Evolutionary conservation across 208 protist genomes (phyloP).

Genomic region (Leishmania major): DNA sequence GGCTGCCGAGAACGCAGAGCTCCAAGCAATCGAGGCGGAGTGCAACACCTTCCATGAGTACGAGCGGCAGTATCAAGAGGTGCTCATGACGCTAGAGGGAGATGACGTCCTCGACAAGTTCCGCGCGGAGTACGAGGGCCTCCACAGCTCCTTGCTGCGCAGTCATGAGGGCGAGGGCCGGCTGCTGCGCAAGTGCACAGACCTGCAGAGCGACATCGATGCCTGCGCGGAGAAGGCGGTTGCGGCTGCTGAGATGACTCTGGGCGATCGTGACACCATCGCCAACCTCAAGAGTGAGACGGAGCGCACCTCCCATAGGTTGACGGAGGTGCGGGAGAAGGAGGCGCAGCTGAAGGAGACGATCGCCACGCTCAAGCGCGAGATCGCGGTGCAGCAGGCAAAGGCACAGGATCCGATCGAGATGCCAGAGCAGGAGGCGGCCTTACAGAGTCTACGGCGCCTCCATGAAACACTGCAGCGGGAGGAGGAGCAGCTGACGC

Average conservation of each 20-base stretch:
- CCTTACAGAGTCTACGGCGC: constrained; percentile 91
- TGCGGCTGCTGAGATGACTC: constrained; percentile 92
- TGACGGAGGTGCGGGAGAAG: constrained; percentile 92
- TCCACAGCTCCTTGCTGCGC: constrained; percentile 96
- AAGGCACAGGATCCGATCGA: constrained; percentile 90
- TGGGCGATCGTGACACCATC: constrained; percentile 96
- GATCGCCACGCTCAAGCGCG: constrained; percentile 92
- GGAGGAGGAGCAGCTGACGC: constrained; percentile 86
- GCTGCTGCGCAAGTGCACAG: constrained; percentile 94
- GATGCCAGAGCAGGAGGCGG: constrained; percentile 92
- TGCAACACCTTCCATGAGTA: constrained; percentile 89
- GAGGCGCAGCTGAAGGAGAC: constrained; percentile 94
- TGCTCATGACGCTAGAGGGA: constrained; percentile 92
- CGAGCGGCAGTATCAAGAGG: constrained; percentile 95
- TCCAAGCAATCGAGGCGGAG: constrained; percentile 59
- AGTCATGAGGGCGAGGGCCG: constrained; percentile 97
- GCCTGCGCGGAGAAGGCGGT: constrained; percentile 95
- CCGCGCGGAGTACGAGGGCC: constrained; percentile 96
- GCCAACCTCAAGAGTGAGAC: constrained; percentile 92
- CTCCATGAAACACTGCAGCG: constrained; percentile 92
- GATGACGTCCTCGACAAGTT: constrained; percentile 96
- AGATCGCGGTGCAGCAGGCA: constrained; percentile 93
- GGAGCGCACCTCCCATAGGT: constrained; percentile 95
- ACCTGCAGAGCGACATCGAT: constrained; percentile 96
- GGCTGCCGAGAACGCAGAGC: constrained; percentile 40